phyloP scores from a whole-genome alignment of 305 asterid species.

The Solanum aculeatissimum region DNA sequence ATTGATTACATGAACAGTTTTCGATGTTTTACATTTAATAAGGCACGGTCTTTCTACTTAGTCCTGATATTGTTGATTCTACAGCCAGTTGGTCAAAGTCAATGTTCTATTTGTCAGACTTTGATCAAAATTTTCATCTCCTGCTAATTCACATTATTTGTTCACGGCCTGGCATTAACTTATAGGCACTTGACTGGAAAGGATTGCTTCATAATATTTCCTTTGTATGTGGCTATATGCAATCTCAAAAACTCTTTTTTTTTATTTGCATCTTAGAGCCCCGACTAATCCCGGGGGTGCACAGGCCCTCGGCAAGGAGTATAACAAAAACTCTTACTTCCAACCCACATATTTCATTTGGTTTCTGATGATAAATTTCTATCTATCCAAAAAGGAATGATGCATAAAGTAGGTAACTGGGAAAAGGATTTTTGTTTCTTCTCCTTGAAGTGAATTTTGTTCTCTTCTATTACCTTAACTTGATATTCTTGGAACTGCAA shows the following conservation, averaged over 20 bases:
- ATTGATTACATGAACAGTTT: conserved; percentile 97
- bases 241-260: neutral
- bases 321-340: neutral
- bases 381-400: neutral
- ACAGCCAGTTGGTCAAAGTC: neutral
- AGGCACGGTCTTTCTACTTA: conserved; percentile 29
- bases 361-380: neutral
- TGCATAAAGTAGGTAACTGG: neutral
- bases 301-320: no score
- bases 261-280: no score
- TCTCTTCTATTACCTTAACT: neutral
- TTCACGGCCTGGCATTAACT: neutral
- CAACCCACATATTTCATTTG: neutral
- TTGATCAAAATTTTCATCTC: neutral
- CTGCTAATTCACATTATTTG: neutral
- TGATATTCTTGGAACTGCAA: neutral
- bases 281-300: no score
- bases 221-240: neutral
- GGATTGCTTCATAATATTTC: neutral
- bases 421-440: neutral
- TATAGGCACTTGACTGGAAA: neutral
- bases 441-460: neutral
- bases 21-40: conserved; percentile 87
- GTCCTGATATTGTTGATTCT: neutral
- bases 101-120: neutral